Percentiles rank a stretch among this genome's conserved stretches.
Evolutionary conservation across 164 flowering plant genomes (phyloP).

Genomic region (Stephania yunnanensis): DNA sequence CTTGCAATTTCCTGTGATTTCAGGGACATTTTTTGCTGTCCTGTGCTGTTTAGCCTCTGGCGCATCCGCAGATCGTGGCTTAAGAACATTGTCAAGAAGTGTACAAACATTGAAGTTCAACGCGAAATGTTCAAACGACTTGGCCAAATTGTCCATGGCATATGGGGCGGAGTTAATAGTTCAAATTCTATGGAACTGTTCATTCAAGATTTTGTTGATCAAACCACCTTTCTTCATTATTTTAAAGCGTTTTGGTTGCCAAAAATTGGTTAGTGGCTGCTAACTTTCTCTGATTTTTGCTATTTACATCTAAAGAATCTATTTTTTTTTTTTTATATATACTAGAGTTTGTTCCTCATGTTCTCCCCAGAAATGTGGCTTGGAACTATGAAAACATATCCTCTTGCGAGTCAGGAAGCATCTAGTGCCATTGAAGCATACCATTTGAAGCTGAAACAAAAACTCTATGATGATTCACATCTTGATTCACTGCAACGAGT

Average conservation of each 20-base stretch:
- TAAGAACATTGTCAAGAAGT: constrained; percentile 64
- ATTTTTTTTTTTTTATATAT: background rate
- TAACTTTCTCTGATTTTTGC: background rate
- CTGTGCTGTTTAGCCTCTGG: constrained; percentile 83
- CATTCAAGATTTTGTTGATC: constrained; percentile 79
- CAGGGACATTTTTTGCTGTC: constrained; percentile 85
- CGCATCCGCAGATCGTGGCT: constrained; percentile 95
- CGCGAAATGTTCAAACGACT: constrained; percentile 81
- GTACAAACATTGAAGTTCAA: constrained; percentile 65
- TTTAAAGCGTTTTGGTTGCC: constrained; percentile 87
- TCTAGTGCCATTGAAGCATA: constrained; percentile 93
- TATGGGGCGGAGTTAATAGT: constrained; percentile 62
- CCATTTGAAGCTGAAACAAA: constrained; percentile 80
- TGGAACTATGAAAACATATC: constrained; percentile 55
- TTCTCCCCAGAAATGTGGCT: constrained; percentile 82
- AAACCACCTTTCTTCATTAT: constrained; percentile 73
- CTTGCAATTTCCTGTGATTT: constrained; percentile 6
- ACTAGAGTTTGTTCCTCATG: background rate
- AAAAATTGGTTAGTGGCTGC: constrained; percentile 63
- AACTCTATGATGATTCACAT: constrained; percentile 82
- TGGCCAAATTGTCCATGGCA: constrained; percentile 56
- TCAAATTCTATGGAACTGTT: constrained; percentile 48
- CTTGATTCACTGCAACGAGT: constrained; percentile 87
- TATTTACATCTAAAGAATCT: background rate
- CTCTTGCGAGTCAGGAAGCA: constrained; percentile 90